Base-by-base conservation (phyloP, 306 rosid species). In the Medicago truncatula region DNA sequence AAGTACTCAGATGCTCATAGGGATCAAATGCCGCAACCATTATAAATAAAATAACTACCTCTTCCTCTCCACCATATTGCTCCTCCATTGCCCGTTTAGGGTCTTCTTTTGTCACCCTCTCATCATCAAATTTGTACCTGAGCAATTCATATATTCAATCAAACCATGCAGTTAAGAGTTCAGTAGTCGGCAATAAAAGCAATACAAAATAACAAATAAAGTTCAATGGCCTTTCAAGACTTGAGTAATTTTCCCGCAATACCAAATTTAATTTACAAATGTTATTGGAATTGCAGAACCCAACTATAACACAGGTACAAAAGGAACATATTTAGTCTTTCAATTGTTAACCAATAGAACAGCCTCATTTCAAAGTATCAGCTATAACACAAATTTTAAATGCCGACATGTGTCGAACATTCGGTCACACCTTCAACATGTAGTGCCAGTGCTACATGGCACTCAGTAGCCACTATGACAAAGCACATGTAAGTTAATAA, bases 61-160 rank as follows among this genome's bases (percentile, higher is more conserved):
- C 99, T 78, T 96, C 99, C 87, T 96, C 98, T 13, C 97, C 98
- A 79, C 99, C 99, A 81, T 96, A 96, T 81, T 96, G 99, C 88
- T 96, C 99, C 90, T 96, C 99, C 40, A 96, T 62, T 52, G 97
- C 99, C 84, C 97, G 89, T 81, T 92, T 96, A 49, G 85, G 78
- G 67, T 96, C 99, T 81, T 96, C 99, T 86, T 96, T 96, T 17
- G 99, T 96, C 53, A 96, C 99, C 65, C 97, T 84, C 80, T 96
- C 99, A 82, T 96, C 99, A 61, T 96, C 99, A 83, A 92, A 96
- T 76, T 92, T 96, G 73, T 88, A 92, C 99, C 99, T 96, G 76
- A 70, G 61, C 53, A 74, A 56, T 63, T 44, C 64, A 76, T 23
- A 73, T 8, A 46, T 77, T 58, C 75, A 76, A 73, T 50, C 46